Evolutionary conservation across 2,329 filamentous ascomycete species (phyloP).

Genomic region (Aspergillus ustus): DNA sequence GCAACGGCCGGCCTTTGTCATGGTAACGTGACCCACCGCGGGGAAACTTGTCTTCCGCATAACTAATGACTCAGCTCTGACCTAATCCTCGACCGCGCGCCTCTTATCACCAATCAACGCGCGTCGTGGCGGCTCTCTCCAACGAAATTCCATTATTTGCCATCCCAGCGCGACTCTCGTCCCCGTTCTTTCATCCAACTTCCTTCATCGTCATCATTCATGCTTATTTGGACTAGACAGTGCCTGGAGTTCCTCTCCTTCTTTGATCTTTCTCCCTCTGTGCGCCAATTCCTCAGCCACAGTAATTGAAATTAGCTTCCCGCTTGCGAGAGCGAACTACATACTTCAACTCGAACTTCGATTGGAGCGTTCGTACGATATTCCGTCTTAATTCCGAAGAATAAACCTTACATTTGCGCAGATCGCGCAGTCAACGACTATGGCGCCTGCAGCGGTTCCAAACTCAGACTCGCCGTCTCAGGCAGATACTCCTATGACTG

Average conservation of each 20-base stretch:
- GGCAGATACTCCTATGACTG: constrained; percentile 53
- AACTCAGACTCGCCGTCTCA: constrained; percentile 49
- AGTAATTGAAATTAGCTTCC: neutral
- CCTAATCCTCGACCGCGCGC: constrained; percentile 22
- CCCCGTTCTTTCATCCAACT: constrained; percentile 22
- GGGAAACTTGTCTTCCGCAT: constrained; percentile 35
- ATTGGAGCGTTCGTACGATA: neutral
- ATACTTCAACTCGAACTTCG: constrained; percentile 1
- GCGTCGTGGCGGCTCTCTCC: constrained; percentile 32
- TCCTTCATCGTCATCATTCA: constrained; percentile 6
- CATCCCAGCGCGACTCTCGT: constrained; percentile 38
- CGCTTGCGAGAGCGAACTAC: neutral
- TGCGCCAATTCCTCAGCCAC: neutral
- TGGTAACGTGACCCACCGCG: constrained; percentile 46
- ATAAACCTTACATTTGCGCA: constrained; percentile 25
- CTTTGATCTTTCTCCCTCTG: neutral
- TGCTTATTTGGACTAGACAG: constrained; percentile 2
- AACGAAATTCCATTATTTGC: constrained; percentile 36
- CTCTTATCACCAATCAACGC: constrained; percentile 41
- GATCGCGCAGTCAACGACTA: constrained; percentile 35
- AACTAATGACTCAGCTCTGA: constrained; percentile 30
- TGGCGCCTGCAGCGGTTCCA: constrained; percentile 46
- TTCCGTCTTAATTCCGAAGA: constrained; percentile 2
- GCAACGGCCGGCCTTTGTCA: constrained; percentile 31
- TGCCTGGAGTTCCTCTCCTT: neutral